phyloP scores from a whole-genome alignment of 192 early-diverging fungal species.

The Gaertneriomyces sp. region DNA sequence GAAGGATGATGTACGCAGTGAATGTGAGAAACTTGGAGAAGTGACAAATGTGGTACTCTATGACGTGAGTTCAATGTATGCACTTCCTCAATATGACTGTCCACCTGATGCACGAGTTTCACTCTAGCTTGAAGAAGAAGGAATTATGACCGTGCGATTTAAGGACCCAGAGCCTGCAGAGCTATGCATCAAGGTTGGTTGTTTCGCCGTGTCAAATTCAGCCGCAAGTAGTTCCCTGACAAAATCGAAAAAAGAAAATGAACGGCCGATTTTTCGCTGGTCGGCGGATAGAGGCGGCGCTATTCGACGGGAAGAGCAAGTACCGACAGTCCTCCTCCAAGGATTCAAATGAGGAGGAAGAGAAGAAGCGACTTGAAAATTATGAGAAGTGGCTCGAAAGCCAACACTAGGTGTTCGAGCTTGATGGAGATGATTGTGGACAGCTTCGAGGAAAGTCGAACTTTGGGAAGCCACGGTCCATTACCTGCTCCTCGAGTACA shows the following conservation, averaged over 20 bases:
- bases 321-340: slow-evolving; percentile 56
- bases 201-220: no score
- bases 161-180: slow-evolving; percentile 73
- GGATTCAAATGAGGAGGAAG: slow-evolving; percentile 68
- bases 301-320: slow-evolving; percentile 80
- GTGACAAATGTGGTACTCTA: slow-evolving; percentile 93
- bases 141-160: slow-evolving; percentile 85
- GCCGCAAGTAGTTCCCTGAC: no score
- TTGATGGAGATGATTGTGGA: not conserved
- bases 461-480: no score
- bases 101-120: not conserved
- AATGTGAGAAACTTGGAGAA: slow-evolving; percentile 89
- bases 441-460: no score
- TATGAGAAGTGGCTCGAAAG: slow-evolving; percentile 88
- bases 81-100: not conserved
- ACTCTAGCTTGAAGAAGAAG: slow-evolving; percentile 54
- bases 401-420: slow-evolving; percentile 17
- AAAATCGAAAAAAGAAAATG: slow-evolving; percentile 60
- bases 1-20: slow-evolving; percentile 87
- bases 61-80: slow-evolving; percentile 67
- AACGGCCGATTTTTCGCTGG: slow-evolving; percentile 90
- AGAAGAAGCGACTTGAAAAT: slow-evolving; percentile 72
- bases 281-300: slow-evolving; percentile 67
- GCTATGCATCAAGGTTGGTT: slow-evolving; percentile 77
- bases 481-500: no score